These are phyloP conservation scores for Pascua sp. DNA, from an alignment of 1,284 basidiomycete species.

Conservation along the genomic window DNA sequence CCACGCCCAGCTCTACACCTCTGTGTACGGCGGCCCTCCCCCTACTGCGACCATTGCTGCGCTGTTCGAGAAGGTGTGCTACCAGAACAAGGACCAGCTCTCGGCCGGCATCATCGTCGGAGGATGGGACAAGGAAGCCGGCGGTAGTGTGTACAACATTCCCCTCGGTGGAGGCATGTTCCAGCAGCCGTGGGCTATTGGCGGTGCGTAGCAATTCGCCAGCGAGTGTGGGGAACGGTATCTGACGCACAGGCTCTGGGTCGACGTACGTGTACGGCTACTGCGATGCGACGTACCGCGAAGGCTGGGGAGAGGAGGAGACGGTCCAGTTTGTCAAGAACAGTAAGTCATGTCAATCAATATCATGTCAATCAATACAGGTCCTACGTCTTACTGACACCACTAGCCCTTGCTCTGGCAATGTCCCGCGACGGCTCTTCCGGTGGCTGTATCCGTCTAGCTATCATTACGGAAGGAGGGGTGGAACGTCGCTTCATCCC, in stretches of 20 bases:
- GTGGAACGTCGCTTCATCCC: conserved; percentile 92
- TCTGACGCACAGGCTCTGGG: conserved; percentile 68
- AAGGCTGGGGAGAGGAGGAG: conserved; percentile 87
- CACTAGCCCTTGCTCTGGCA: conserved; percentile 84
- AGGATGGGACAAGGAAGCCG: conserved; percentile 90
- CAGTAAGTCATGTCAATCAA: conserved; percentile 63
- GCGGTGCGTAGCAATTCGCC: conserved; percentile 57
- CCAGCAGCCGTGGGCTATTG: conserved; percentile 94
- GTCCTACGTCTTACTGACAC: conserved; percentile 6
- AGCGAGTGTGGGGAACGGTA: background rate
- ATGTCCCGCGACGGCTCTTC: conserved; percentile 98
- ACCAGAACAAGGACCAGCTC: conserved; percentile 86
- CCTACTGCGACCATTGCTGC: conserved; percentile 78
- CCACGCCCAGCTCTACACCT: conserved; percentile 77
- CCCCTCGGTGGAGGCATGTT: conserved; percentile 90
- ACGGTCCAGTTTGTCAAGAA: conserved; percentile 95
- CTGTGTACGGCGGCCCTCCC: conserved; percentile 60
- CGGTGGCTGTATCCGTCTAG: conserved; percentile 96
- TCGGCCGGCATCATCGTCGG: conserved; percentile 96
- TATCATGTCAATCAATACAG: background rate
- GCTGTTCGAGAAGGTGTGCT: conserved; percentile 85
- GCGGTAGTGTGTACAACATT: conserved; percentile 96
- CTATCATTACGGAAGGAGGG: conserved; percentile 67
- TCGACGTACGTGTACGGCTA: conserved; percentile 99
- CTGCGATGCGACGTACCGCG: conserved; percentile 95